Evolutionary conservation across 768 basidiomycete species (phyloP), one percentile per base, ranked within the genome.

Genomic region (Serendipita sp.): DNA sequence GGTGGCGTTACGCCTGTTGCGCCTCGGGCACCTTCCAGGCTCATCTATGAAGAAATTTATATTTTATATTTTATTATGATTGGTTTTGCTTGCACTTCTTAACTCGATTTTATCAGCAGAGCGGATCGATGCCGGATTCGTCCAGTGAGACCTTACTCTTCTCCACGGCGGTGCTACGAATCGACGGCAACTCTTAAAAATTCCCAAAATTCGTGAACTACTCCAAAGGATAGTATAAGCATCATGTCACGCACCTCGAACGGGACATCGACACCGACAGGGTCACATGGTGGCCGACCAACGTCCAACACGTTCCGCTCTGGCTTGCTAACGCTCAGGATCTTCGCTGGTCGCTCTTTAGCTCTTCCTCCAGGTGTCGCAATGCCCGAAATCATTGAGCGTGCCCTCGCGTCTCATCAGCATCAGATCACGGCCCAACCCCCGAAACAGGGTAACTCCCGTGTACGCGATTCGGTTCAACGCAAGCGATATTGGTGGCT

Each of bases 401-500:
- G 82, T 65, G 92, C 92, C 3, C 79, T 96, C 51, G 83, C 85
- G 65, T 78, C 81, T 16, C 76, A 80, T 3, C 81, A 82, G 3
- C 75, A 81, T 5, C 72, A 78, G 11, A 77, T 84, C 58, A 78
- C 77, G 53, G 81, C 83, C 4, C 56, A 60, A n/a, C 56, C 56
- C 28, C 11, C n/a, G 10, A 60, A 32, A 80, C 82, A 3, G 86
- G 58, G 84, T 74, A 87, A 66, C 34, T 62, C 63, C n/a, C 65
- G 63, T 44, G 65, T 90, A 73, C 82, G 94, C 51, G 95, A 97
- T 70, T 93, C 89, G 71, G 77, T 94, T 73, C 93, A 95, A 73
- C 81, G 96, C 68, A 91, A 86, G 74, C 91, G 93, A 66, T 88
- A 86, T 75, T 92, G 91, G 92, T 93, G 89, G 89, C 81, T 99